Percentiles rank a stretch among this genome's conserved stretches.
Evolutionary conservation across 2,329 filamentous ascomycete genomes (phyloP).

Genomic region (Saccharata proteae): DNA sequence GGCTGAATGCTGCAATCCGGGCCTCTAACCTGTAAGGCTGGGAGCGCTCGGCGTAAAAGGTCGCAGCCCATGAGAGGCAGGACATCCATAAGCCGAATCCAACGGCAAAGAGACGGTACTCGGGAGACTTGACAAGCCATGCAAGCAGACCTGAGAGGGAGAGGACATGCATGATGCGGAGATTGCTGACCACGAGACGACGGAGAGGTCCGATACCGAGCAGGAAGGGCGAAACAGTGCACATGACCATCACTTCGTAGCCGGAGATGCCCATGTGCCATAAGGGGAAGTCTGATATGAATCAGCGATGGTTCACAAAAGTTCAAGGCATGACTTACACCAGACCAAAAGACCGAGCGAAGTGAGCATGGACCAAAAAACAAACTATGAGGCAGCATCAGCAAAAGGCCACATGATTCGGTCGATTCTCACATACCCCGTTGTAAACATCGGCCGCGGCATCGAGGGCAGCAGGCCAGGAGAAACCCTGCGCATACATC

Average conservation of each 20-base stretch:
- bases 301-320: constrained; percentile 8
- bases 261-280: constrained; percentile 99
- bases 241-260: constrained; percentile 83
- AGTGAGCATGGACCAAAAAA: constrained; percentile 93
- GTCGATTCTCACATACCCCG: constrained; percentile 56
- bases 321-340: constrained; percentile 50
- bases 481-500: constrained; percentile 60
- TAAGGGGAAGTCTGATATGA: constrained; percentile 68
- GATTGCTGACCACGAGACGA: constrained; percentile 53
- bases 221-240: constrained; percentile 67
- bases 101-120: constrained; percentile 65
- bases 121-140: constrained; percentile 63
- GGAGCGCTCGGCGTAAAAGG: constrained; percentile 64
- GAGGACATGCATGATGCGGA: constrained; percentile 60
- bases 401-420: constrained; percentile 6
- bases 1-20: constrained; percentile 65
- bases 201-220: constrained; percentile 61
- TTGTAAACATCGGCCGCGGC: constrained; percentile 82
- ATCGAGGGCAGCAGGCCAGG: constrained; percentile 63
- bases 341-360: constrained; percentile 81
- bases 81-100: constrained; percentile 70
- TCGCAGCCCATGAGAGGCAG: constrained; percentile 74
- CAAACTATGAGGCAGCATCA: constrained; percentile 45
- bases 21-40: constrained; percentile 68
- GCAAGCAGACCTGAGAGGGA: constrained; percentile 69